Evolutionary conservation across 1,284 basidiomycete genomes (phyloP), one percentile per base, ranked within the genome.

Genomic region (Apiotrichum montevideense): DNA sequence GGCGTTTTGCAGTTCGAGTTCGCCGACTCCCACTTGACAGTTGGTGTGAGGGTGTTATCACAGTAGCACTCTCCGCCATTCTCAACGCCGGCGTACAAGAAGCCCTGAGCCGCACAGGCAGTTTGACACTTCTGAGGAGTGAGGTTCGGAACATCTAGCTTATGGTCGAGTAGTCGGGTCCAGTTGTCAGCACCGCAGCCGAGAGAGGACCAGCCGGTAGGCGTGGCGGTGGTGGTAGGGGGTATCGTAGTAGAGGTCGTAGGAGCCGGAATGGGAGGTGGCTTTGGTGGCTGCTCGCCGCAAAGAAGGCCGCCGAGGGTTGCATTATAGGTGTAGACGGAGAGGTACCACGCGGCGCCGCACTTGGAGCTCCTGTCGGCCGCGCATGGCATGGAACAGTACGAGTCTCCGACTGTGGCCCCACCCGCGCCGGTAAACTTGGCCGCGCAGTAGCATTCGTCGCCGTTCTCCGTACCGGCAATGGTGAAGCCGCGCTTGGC

Each of bases 391-490:
- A 62, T 65, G 51, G 43, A 58, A 61, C 75, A 77, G 1, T 58
- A 55, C 3, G 56, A 43, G 35, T 65, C 68, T 29, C 54, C 34
- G 14, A 61, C 55, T 8, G 54, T 14, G 4, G 50, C 49, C 32
- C 72, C 73, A 46, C 69, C 73, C 13, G 42, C 56, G 0, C 71
- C 71, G 11, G 39, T 50, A 15, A 69, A 65, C 6, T 34, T 40
- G 61, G 69, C 58, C 15, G 61, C 72, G 49, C 75, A 77, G 60
- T 70, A 76, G 57, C 75, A 76, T 67, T 73, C 72, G 37, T 70
- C 68, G 21, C 63, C 66, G 54, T 66, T 73, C 57, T 78, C 72
- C 3, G 66, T 65, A 35, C 75, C 77, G 7, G 73, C 75, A 41
- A 67, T 55, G 1, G 58, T 55, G 66, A 65, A 78, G 2, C 74